Evolutionary conservation across 306 rosid genomes (phyloP).

Genomic region (Quercus ilex): DNA sequence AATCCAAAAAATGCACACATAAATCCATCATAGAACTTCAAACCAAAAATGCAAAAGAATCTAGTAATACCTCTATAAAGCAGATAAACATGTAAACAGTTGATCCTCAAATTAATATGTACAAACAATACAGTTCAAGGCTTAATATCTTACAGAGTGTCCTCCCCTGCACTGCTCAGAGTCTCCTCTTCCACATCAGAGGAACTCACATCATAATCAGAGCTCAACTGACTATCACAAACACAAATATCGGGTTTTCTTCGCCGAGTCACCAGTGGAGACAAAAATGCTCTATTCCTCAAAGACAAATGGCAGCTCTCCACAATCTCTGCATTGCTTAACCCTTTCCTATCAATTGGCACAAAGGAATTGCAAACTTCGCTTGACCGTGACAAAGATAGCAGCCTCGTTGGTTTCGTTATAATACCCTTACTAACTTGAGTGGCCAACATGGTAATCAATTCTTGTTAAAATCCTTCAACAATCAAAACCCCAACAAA

Average conservation of each 20-base stretch:
- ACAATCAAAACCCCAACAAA: background rate
- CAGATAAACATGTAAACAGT: background rate
- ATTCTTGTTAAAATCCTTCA: background rate
- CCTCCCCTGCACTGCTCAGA: slow-evolving; percentile 17
- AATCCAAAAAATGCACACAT: background rate
- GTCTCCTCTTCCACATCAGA: slow-evolving; percentile 34
- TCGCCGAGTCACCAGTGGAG: slow-evolving; percentile 27
- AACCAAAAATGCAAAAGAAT: too few species aligned
- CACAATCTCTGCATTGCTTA: slow-evolving; percentile 20
- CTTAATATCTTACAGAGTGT: slow-evolving; percentile 42
- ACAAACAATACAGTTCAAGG: slow-evolving; percentile 1
- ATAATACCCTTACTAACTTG: slow-evolving; percentile 15
- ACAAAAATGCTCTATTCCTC: background rate
- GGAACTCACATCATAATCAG: slow-evolving; percentile 27
- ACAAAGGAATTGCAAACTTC: slow-evolving; percentile 9
- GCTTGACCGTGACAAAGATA: slow-evolving; percentile 1
- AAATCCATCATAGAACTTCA: background rate
- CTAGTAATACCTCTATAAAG: background rate
- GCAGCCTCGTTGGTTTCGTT: slow-evolving; percentile 2
- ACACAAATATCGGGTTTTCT: slow-evolving; percentile 22
- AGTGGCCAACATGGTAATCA: slow-evolving; percentile 28
- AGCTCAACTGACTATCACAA: slow-evolving; percentile 35
- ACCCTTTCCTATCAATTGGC: slow-evolving; percentile 16
- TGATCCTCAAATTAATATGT: background rate
- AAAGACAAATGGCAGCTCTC: slow-evolving; percentile 19